These are phyloP conservation scores for Asterochloris erici DNA, from an alignment of 139 green algal genomes.

Conservation along the genomic window DNA sequence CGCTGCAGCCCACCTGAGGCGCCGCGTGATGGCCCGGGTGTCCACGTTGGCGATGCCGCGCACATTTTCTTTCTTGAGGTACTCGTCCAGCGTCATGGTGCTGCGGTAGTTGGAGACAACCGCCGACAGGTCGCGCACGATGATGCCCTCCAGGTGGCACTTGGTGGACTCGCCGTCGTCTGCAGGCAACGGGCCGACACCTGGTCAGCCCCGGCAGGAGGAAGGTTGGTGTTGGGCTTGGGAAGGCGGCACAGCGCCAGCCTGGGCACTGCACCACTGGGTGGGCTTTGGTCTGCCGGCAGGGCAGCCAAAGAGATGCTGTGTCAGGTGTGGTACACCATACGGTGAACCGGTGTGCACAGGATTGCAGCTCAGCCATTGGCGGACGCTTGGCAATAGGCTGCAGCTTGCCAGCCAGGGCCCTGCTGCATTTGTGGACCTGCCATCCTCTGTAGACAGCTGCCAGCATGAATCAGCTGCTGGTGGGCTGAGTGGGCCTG, in stretches of 20 bases:
- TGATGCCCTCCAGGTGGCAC: conserved; percentile 82
- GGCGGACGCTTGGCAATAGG: too few species aligned
- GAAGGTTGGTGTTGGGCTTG: background rate
- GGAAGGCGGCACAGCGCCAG: background rate
- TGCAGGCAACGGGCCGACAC: conserved; percentile 23
- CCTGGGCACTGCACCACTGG: background rate
- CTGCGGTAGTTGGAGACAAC: conserved; percentile 96
- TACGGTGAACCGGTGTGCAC: too few species aligned
- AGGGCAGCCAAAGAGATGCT: too few species aligned
- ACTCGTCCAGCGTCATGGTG: conserved; percentile 80
- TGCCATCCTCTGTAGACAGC: background rate
- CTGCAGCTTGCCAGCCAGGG: too few species aligned
- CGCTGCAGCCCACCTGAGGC: conserved; percentile 39
- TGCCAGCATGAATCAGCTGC: background rate
- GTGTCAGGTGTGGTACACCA: too few species aligned
- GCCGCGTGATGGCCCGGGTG: conserved; percentile 89
- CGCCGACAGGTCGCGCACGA: conserved; percentile 79
- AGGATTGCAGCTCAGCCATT: too few species aligned
- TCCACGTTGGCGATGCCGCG: conserved; percentile 83
- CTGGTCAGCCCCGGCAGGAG: too few species aligned
- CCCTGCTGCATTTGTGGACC: too few species aligned
- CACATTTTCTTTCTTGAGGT: conserved; percentile 58
- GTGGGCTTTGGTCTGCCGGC: too few species aligned
- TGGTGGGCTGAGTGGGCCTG: too few species aligned
- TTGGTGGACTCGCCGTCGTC: conserved; percentile 86